A percentile compares a stretch with the other conserved stretches of the same genome.
Evolutionary conservation across 2,329 filamentous ascomycete genomes (phyloP).

Genomic region (Colletotrichum trifolii): DNA sequence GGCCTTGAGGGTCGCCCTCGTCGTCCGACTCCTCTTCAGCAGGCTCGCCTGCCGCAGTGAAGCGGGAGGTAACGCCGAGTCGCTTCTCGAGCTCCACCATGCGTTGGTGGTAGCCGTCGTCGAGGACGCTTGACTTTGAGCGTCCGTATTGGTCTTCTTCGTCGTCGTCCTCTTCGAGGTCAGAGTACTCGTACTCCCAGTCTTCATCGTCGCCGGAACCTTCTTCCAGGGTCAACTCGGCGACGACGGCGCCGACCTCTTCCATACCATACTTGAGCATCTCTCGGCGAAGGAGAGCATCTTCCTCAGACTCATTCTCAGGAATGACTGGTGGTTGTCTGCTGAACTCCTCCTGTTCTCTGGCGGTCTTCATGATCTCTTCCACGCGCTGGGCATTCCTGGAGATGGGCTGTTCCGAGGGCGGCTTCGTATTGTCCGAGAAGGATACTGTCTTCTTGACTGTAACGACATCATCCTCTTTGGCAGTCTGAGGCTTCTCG

Average conservation of each 20-base stretch:
- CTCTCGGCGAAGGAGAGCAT: constrained; percentile 81
- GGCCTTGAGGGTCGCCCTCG: constrained; percentile 57
- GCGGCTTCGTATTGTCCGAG: constrained; percentile 67
- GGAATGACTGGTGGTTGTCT: constrained; percentile 69
- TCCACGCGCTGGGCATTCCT: constrained; percentile 61
- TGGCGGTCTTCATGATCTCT: constrained; percentile 67
- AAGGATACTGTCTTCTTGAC: constrained; percentile 72
- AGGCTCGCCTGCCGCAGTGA: constrained; percentile 50
- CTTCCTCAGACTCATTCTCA: constrained; percentile 80
- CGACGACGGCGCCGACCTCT: constrained; percentile 91
- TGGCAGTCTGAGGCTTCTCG: not conserved
- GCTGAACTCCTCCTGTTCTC: constrained; percentile 62
- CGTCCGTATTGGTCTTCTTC: constrained; percentile 83
- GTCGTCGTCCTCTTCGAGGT: constrained; percentile 70
- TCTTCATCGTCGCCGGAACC: constrained; percentile 63
- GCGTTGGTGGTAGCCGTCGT: constrained; percentile 78
- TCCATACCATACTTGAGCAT: constrained; percentile 92
- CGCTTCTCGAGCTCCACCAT: constrained; percentile 89
- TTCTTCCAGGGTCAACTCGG: constrained; percentile 87
- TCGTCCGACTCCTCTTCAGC: constrained; percentile 48
- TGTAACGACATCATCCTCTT: constrained; percentile 5
- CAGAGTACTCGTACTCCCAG: constrained; percentile 60
- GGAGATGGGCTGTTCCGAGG: constrained; percentile 51
- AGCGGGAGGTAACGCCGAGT: constrained; percentile 69
- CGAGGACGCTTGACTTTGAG: constrained; percentile 73